Percentiles rank a stretch among this genome's conserved stretches.
Conservation (phyloP, 805 yeast genomes). For the Candida maesae region DNA sequence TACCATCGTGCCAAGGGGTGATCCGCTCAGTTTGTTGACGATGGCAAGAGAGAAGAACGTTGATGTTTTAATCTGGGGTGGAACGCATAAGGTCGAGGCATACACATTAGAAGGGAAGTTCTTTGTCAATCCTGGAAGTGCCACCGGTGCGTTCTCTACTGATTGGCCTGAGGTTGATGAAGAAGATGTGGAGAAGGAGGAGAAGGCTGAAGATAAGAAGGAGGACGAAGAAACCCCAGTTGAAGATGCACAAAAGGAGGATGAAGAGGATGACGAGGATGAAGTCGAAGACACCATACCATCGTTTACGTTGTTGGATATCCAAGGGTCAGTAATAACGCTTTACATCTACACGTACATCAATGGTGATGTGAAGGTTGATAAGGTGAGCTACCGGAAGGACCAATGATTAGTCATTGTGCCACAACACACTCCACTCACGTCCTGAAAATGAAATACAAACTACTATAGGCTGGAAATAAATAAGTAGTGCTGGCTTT, state of each 20-base stretch:
- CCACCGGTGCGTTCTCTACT: conserved; percentile 83
- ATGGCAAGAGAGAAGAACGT: conserved; percentile 90
- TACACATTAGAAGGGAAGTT: conserved; percentile 89
- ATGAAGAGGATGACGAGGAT: conserved; percentile 23
- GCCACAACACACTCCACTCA: no score
- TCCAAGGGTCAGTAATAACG: conserved; percentile 75
- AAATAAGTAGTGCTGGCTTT: background rate
- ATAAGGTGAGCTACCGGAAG: conserved; percentile 70
- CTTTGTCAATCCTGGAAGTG: conserved; percentile 95
- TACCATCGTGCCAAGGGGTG: conserved; percentile 78
- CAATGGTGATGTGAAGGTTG: conserved; percentile 85
- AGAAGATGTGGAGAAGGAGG: conserved; percentile 30
- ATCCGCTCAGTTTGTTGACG: conserved; percentile 77
- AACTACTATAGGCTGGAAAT: no score
- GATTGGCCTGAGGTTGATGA: conserved; percentile 59
- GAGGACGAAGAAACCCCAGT: conserved; percentile 38
- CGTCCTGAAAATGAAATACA: background rate
- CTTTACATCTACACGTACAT: conserved; percentile 80
- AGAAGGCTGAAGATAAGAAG: conserved; percentile 15
- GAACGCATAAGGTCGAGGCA: conserved; percentile 89
- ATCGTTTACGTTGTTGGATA: conserved; percentile 83
- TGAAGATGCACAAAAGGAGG: no score
- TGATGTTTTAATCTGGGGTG: conserved; percentile 89
- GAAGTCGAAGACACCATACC: conserved; percentile 44
- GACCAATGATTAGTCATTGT: conserved; percentile 28